These are phyloP conservation scores for Cordyceps cicadae DNA, from an alignment of 2,329 filamentous ascomycete species.

Conservation along the genomic window DNA sequence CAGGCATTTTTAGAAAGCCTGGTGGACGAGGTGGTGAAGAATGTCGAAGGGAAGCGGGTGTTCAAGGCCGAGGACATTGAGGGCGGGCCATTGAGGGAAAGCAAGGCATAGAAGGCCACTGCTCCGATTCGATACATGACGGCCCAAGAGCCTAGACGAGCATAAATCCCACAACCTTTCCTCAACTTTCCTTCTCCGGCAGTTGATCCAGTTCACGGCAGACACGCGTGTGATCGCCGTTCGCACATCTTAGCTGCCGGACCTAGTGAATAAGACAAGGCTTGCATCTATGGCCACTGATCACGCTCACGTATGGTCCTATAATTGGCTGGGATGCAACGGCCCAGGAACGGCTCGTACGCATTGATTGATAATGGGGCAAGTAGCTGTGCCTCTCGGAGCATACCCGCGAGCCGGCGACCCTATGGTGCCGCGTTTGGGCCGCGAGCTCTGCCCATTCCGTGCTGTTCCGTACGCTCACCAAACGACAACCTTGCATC, in stretches of 20 bases:
- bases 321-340: background rate
- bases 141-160: background rate
- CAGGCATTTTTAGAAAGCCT: constrained; percentile 69
- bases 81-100: constrained; percentile 19
- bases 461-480: background rate
- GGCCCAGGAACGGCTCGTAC: background rate
- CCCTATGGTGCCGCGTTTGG: background rate
- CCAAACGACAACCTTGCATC: background rate
- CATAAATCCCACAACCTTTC: background rate
- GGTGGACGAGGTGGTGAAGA: constrained; percentile 66
- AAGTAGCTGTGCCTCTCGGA: too few relatives aligned
- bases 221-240: background rate
- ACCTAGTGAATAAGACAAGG: background rate
- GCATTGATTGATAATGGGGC: too few relatives aligned
- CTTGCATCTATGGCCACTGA: background rate
- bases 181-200: background rate
- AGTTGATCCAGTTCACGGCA: background rate
- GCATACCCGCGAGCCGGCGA: background rate
- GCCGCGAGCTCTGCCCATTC: background rate
- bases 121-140: background rate
- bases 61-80: constrained; percentile 61
- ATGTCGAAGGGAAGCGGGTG: constrained; percentile 66
- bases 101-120: constrained; percentile 6
- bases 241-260: background rate
- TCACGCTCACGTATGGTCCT: background rate